Conservation (phyloP, 352 stramenopile species). For the Phytophthora ramorum region DNA sequence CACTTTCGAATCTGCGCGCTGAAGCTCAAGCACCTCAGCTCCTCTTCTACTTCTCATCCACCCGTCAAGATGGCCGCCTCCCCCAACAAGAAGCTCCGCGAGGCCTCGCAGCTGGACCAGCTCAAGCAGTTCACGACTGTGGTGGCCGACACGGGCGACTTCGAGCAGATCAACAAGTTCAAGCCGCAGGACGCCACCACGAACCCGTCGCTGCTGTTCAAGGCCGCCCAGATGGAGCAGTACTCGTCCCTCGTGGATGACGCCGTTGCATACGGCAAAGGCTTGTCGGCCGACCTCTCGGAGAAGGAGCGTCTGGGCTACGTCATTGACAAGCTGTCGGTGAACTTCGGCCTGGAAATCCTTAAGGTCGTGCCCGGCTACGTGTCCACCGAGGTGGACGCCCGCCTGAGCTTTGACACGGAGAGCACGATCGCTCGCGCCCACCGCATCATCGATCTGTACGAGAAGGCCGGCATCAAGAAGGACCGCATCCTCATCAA, state of each 20-base stretch:
- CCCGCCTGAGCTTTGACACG: constrained; percentile 97
- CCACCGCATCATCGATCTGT: constrained; percentile 97
- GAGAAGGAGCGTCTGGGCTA: constrained; percentile 90
- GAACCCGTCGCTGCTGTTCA: constrained; percentile 99
- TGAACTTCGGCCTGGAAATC: constrained; percentile 98
- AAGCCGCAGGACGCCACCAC: constrained; percentile 98
- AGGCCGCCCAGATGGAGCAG: constrained; percentile 95
- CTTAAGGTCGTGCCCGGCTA: constrained; percentile 97
- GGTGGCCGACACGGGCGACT: constrained; percentile 98
- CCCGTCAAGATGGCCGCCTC: constrained; percentile 53
- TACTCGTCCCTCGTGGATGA: constrained; percentile 97
- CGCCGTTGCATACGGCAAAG: constrained; percentile 94
- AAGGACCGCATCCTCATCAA: constrained; percentile 99
- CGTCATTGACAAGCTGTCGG: constrained; percentile 98
- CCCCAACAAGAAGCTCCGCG: constrained; percentile 81
- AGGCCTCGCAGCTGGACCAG: constrained; percentile 91
- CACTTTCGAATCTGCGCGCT: constrained; percentile 80
- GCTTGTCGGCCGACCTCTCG: constrained; percentile 59
- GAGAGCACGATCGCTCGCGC: constrained; percentile 93
- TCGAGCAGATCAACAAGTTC: constrained; percentile 91
- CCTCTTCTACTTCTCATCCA: neutral
- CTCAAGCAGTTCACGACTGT: constrained; percentile 98
- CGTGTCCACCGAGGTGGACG: constrained; percentile 99
- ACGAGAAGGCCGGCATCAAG: constrained; percentile 94
- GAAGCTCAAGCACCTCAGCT: constrained; percentile 41